Percentiles rank a stretch among this genome's conserved stretches.
phyloP scores from a whole-genome alignment of 441 rosid species.

The Populus hybrid region DNA sequence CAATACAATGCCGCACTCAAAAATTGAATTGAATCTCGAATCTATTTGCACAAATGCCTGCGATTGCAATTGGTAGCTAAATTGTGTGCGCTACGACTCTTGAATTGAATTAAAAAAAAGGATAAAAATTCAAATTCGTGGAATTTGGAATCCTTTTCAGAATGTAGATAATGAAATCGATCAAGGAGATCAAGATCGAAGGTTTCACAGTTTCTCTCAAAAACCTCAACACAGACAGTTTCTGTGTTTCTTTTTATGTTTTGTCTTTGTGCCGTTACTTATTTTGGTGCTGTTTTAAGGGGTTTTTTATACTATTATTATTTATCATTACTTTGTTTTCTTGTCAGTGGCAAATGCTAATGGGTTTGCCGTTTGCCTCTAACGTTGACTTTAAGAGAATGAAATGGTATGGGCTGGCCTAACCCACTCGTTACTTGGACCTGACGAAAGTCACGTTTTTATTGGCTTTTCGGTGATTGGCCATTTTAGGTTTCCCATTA shows the following conservation, averaged over 20 bases:
- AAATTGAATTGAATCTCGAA: not conserved
- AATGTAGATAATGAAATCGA: not conserved
- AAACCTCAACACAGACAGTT: not conserved
- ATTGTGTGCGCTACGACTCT: not conserved
- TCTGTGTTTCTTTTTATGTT: not conserved
- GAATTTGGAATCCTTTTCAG: not conserved
- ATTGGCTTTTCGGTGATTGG: no score
- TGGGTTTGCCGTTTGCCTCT: no score
- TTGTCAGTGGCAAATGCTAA: no score
- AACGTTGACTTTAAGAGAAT: no score
- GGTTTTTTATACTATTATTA: not conserved
- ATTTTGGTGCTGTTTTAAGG: not conserved
- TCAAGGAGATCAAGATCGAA: constrained; percentile 4
- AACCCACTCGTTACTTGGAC: no score
- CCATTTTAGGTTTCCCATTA: no score
- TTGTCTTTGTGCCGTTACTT: not conserved
- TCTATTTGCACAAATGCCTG: not conserved
- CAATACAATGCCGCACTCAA: not conserved
- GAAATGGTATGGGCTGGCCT: no score
- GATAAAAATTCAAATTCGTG: not conserved
- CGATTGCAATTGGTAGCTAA: not conserved
- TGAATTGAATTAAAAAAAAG: not conserved
- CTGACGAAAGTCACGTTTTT: no score
- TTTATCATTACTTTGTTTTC: no score
- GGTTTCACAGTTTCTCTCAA: constrained; percentile 11